Evolutionary conservation across 768 basidiomycete genomes (phyloP).

Genomic region (Basidioascus undulatus): DNA sequence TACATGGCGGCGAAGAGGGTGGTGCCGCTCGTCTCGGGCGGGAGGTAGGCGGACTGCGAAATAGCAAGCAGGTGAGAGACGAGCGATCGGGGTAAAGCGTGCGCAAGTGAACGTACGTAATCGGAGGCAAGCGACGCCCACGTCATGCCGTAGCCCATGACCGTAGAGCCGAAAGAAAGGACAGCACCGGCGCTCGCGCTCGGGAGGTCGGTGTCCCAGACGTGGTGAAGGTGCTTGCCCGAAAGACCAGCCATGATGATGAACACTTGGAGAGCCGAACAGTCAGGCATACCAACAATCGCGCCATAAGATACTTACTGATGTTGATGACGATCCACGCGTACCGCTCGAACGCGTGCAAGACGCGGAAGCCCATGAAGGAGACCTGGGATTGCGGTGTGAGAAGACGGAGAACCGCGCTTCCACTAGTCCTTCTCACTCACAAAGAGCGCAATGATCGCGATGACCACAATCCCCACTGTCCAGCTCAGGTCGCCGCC

Average conservation of each 20-base stretch:
- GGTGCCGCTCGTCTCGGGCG: no score
- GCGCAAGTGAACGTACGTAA: slow-evolving; percentile 38
- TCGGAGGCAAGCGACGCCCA: slow-evolving; percentile 40
- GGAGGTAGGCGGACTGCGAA: no score
- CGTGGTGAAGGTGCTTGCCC: slow-evolving; percentile 43
- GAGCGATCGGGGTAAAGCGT: slow-evolving; percentile 35
- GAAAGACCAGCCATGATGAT: slow-evolving; percentile 42
- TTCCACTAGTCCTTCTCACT: no score
- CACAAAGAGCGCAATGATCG: slow-evolving; percentile 36
- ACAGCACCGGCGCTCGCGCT: slow-evolving; percentile 29
- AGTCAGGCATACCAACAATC: no score
- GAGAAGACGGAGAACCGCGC: no score
- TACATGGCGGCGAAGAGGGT: no score
- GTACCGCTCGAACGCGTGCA: slow-evolving; percentile 40
- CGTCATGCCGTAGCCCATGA: slow-evolving; percentile 49
- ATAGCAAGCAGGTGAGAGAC: no score
- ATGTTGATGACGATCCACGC: slow-evolving; percentile 53
- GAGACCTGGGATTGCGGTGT: slow-evolving; percentile 25
- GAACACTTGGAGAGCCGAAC: no score
- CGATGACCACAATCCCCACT: slow-evolving; percentile 58
- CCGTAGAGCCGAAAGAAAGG: slow-evolving; percentile 38
- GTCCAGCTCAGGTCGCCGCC: slow-evolving; percentile 30
- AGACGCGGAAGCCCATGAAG: not conserved
- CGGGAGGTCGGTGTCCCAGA: slow-evolving; percentile 23
- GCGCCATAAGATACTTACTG: no score